phyloP scores from a whole-genome alignment of 1,139 yeast species.

The Pichia sp. region DNA sequence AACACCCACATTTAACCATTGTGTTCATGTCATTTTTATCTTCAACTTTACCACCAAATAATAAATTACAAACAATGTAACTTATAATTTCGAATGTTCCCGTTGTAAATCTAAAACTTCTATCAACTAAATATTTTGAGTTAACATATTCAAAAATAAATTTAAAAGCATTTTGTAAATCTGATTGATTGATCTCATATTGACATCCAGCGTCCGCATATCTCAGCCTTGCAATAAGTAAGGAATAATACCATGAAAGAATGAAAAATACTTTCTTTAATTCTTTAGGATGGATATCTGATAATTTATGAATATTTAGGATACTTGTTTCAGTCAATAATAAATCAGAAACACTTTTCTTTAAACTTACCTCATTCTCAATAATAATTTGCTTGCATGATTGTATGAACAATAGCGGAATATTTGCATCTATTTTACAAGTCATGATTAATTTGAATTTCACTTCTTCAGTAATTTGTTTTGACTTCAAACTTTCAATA shows the following conservation, averaged over 20 bases:
- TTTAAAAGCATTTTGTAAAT: conserved; percentile 47
- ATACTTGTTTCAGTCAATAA: conserved; percentile 37
- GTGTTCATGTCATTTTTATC: conserved; percentile 36
- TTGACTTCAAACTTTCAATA: conserved; percentile 29
- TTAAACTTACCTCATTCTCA: conserved; percentile 61
- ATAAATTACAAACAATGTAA: conserved; percentile 14
- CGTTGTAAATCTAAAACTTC: conserved; percentile 45
- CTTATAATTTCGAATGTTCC: conserved; percentile 44
- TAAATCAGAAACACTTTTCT: conserved; percentile 27
- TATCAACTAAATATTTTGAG: neutral
- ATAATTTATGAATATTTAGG: conserved; percentile 28
- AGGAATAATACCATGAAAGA: conserved; percentile 64
- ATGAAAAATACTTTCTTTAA: conserved; percentile 46
- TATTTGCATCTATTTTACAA: conserved; percentile 40
- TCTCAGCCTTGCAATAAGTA: conserved; percentile 52
- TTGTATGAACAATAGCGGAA: conserved; percentile 53
- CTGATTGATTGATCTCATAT: conserved; percentile 74
- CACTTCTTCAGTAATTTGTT: neutral
- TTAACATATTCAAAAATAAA: conserved; percentile 40
- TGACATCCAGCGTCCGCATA: conserved; percentile 60
- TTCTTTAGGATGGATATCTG: conserved; percentile 36
- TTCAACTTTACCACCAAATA: conserved; percentile 74
- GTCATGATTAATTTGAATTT: conserved; percentile 56
- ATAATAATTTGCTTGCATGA: conserved; percentile 47
- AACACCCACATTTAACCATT: conserved; percentile 28